These are phyloP conservation scores for Calocybe indica DNA, from an alignment of 768 basidiomycete species.

Conservation along the genomic window DNA sequence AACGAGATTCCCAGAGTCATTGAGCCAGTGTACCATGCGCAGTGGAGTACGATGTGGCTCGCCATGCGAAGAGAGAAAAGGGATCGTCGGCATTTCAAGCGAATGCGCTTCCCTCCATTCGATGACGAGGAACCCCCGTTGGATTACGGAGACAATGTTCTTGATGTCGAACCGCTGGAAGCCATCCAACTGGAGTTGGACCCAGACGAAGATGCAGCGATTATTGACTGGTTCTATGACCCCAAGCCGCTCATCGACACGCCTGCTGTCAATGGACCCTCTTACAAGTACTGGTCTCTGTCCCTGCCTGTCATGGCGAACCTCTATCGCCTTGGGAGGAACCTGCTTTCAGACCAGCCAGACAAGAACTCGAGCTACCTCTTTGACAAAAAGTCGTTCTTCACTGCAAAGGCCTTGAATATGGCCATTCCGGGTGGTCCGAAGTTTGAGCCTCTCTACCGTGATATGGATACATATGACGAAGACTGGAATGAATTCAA, in stretches of 20 bases:
- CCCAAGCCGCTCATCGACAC: conserved; percentile 91
- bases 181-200: conserved; percentile 97
- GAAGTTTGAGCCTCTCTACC: conserved; percentile 95
- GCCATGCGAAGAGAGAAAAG: conserved; percentile 99
- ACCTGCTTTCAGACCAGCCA: conserved; percentile 87
- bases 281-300: conserved; percentile 91
- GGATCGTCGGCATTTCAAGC: conserved; percentile 98
- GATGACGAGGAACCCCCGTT: conserved; percentile 99
- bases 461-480: conserved; percentile 96
- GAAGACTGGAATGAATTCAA: conserved; percentile 99
- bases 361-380: conserved; percentile 90
- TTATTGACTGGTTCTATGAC: conserved; percentile 98
- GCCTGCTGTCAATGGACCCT: conserved; percentile 84
- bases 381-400: conserved; percentile 97
- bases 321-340: conserved; percentile 91
- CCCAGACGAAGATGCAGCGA: conserved; percentile 83
- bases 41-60: conserved; percentile 99
- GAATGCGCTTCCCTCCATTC: conserved; percentile 99
- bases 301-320: conserved; percentile 95
- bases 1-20: conserved; percentile 97
- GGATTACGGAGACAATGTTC: conserved; percentile 98
- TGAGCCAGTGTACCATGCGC: conserved; percentile 97
- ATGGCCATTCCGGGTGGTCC: conserved; percentile 98
- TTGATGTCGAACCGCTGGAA: conserved; percentile 97
- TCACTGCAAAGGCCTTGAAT: conserved; percentile 95